These are phyloP conservation scores for Colletotrichum orchidophilum DNA, from an alignment of 2,329 filamentous ascomycete genomes.

Conservation along the genomic window DNA sequence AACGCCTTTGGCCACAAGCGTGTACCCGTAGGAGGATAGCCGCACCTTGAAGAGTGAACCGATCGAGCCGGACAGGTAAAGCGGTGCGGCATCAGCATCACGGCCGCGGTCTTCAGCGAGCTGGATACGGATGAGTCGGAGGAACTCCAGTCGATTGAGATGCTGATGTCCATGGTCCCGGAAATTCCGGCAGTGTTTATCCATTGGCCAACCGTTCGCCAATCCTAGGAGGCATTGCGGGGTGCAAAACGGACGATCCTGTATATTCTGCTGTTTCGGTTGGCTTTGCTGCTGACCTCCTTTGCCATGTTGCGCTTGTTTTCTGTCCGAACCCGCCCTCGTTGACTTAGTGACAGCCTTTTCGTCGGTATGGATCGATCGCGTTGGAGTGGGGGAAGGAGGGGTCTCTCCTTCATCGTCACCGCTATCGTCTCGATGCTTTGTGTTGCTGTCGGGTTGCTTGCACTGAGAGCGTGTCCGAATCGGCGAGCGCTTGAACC, in stretches of 20 bases:
- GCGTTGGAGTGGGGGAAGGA: slow-evolving; percentile 33
- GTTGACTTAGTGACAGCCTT: slow-evolving; percentile 9
- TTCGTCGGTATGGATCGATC: slow-evolving; percentile 10
- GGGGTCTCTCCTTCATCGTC: slow-evolving; percentile 34
- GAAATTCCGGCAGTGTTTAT: slow-evolving; percentile 43
- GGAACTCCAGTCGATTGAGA: slow-evolving; percentile 40
- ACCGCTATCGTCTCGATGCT: slow-evolving; percentile 13
- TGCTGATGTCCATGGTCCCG: slow-evolving; percentile 38
- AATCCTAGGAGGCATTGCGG: slow-evolving; percentile 41
- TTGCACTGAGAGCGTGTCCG: slow-evolving; percentile 39
- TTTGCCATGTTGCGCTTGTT: slow-evolving; percentile 1
- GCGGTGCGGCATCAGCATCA: slow-evolving; percentile 41
- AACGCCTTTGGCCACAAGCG: slow-evolving; percentile 49
- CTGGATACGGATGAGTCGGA: slow-evolving; percentile 38
- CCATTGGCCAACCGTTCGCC: slow-evolving; percentile 36
- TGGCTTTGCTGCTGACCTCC: background rate
- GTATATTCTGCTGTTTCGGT: slow-evolving; percentile 33
- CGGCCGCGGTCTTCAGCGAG: slow-evolving; percentile 42
- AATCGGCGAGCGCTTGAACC: slow-evolving; percentile 43
- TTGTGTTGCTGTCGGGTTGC: slow-evolving; percentile 9
- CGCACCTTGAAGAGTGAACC: slow-evolving; percentile 50
- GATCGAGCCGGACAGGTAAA: slow-evolving; percentile 42
- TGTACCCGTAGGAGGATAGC: slow-evolving; percentile 47
- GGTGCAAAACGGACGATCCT: slow-evolving; percentile 41
- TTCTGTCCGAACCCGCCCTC: slow-evolving; percentile 10